Conservation (phyloP, 106 monocot species). For the Vanilla planifolia region DNA sequence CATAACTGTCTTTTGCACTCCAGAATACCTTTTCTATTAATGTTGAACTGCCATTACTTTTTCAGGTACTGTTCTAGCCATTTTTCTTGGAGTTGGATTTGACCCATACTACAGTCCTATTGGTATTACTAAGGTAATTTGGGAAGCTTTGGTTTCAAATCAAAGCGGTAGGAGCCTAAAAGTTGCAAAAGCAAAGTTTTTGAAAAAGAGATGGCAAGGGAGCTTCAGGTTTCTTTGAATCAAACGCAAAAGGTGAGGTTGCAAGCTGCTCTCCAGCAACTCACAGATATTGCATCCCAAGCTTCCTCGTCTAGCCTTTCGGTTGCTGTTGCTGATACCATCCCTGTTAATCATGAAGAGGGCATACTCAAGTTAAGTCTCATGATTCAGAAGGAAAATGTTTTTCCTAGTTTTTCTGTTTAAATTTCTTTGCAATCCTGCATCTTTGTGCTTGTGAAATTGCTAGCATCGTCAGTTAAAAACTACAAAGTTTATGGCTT, state of each 20-base stretch:
- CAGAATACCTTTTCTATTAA: too few species aligned
- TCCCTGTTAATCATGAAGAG: slow-evolving; percentile 80
- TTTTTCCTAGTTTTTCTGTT: neutral
- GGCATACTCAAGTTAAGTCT: slow-evolving; percentile 83
- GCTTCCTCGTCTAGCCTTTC: slow-evolving; percentile 23
- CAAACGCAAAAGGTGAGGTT: slow-evolving; percentile 82
- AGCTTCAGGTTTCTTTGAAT: slow-evolving; percentile 44
- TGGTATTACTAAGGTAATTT: too few species aligned
- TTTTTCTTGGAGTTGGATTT: too few species aligned
- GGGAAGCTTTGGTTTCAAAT: too few species aligned
- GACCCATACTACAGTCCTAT: too few species aligned
- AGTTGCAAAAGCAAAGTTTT: neutral
- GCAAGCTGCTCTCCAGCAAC: slow-evolving; percentile 58
- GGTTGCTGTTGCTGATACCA: slow-evolving; percentile 74
- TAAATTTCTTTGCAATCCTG: neutral
- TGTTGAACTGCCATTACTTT: too few species aligned
- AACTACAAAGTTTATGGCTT: too few species aligned
- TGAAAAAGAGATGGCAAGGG: slow-evolving; percentile 28
- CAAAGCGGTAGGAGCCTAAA: neutral
- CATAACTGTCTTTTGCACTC: too few species aligned
- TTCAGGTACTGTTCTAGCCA: too few species aligned
- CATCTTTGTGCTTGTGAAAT: neutral
- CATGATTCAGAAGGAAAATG: neutral
- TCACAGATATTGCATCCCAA: slow-evolving; percentile 34
- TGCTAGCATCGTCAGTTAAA: too few species aligned